Percentiles rank a stretch among this genome's conserved stretches.
Evolutionary conservation across 2,329 filamentous ascomycete genomes (phyloP).

Genomic region (Fonsecaea pedrosoi): DNA sequence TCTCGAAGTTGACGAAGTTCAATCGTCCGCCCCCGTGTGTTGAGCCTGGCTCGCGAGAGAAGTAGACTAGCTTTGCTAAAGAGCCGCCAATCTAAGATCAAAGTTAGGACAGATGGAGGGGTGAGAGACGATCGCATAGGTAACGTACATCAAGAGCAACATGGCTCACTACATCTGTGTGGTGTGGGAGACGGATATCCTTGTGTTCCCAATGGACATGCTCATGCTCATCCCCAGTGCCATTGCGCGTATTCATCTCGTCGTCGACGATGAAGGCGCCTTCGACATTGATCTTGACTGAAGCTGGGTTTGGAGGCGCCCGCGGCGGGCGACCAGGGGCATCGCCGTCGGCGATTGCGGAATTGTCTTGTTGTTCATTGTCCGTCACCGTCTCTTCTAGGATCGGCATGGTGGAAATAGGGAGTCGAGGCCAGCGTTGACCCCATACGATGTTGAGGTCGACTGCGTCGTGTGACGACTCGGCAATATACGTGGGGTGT

Average conservation of each 20-base stretch:
- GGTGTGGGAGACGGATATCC: constrained; percentile 94
- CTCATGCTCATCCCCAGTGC: constrained; percentile 43
- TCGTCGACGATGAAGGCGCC: constrained; percentile 96
- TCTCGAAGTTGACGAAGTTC: constrained; percentile 97
- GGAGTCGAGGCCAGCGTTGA: constrained; percentile 5
- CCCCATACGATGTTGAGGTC: constrained; percentile 9
- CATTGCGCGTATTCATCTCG: constrained; percentile 61
- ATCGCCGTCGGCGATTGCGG: constrained; percentile 30
- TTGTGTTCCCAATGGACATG: constrained; percentile 76
- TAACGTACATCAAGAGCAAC: constrained; percentile 88
- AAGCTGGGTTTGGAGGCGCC: constrained; percentile 65
- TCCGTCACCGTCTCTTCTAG: constrained; percentile 13
- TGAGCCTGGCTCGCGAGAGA: constrained; percentile 83
- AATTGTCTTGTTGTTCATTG: constrained; percentile 26
- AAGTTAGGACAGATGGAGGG: constrained; percentile 15
- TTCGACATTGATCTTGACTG: constrained; percentile 93
- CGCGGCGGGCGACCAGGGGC: constrained; percentile 40
- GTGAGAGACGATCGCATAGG: constrained; percentile 8
- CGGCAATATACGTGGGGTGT: background rate
- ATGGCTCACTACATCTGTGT: constrained; percentile 93
- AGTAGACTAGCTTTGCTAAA: constrained; percentile 95
- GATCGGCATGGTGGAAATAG: constrained; percentile 21
- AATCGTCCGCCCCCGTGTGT: constrained; percentile 83
- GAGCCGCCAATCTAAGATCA: constrained; percentile 85
- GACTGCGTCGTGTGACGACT: constrained; percentile 14